Conservation (phyloP, 495 filamentous ascomycete species). For the Collariella sp. region DNA sequence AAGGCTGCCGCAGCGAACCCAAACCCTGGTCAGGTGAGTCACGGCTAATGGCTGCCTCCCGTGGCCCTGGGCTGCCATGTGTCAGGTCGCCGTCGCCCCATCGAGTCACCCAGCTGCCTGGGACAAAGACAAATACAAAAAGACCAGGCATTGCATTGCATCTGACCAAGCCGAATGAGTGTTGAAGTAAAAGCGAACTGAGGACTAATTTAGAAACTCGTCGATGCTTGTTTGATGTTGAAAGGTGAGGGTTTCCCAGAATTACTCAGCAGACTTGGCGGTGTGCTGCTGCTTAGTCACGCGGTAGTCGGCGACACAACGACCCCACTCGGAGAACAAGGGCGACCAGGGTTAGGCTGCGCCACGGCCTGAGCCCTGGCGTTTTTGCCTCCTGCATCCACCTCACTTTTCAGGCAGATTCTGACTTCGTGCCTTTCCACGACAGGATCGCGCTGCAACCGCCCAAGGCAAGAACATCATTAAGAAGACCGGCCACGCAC, state of each 20-base stretch:
- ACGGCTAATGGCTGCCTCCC: slow-evolving; percentile 7
- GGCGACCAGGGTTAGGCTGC: too few relatives aligned
- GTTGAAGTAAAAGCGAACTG: too few relatives aligned
- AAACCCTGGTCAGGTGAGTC: slow-evolving; percentile 5
- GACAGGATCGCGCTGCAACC: background rate
- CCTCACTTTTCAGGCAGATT: slow-evolving; percentile 8
- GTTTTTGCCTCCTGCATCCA: background rate
- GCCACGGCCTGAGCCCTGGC: slow-evolving; percentile 2
- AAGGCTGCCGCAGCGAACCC: slow-evolving; percentile 7
- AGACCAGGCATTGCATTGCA: background rate
- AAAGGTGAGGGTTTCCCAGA: too few relatives aligned
- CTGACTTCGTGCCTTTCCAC: slow-evolving; percentile 1
- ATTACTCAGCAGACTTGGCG: too few relatives aligned
- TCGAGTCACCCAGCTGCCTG: slow-evolving; percentile 7
- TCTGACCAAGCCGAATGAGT: background rate
- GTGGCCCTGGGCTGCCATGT: background rate
- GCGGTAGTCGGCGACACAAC: too few relatives aligned
- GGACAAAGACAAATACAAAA: background rate
- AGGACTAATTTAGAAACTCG: too few relatives aligned
- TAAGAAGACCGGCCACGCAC: background rate
- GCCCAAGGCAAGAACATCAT: slow-evolving; percentile 2
- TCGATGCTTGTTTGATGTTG: too few relatives aligned
- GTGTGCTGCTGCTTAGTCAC: too few relatives aligned
- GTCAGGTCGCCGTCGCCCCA: background rate
- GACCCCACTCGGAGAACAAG: too few relatives aligned